Conservation (phyloP, 257 asterid genomes). For the Knoxia roxburghii region DNA sequence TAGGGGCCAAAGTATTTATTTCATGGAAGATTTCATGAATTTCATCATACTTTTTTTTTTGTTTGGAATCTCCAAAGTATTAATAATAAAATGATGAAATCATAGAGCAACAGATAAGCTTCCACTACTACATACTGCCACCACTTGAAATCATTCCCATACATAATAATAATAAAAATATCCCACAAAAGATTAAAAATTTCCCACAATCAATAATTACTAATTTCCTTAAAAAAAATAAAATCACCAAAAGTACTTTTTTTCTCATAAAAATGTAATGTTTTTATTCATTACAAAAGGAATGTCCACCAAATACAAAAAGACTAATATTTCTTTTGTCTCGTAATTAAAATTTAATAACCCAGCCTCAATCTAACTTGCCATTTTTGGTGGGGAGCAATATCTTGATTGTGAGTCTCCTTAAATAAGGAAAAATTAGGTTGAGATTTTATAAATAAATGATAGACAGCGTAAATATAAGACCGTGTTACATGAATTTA, state of each 20-base stretch:
- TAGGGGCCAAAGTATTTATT: too few species aligned
- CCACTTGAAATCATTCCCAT: slow-evolving; percentile 11
- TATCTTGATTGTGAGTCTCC: too few species aligned
- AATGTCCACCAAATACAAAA: neutral
- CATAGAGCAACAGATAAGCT: slow-evolving; percentile 17
- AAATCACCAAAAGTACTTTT: neutral
- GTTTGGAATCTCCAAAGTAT: slow-evolving; percentile 2
- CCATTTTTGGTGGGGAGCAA: neutral
- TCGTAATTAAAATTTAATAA: neutral
- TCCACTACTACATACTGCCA: slow-evolving; percentile 17
- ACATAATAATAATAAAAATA: slow-evolving; percentile 1
- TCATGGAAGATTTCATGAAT: neutral
- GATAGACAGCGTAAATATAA: too few species aligned
- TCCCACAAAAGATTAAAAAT: slow-evolving; percentile 6
- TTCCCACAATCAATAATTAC: neutral
- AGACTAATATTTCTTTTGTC: neutral
- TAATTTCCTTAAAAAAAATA: neutral
- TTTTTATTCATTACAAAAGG: neutral
- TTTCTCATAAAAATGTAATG: neutral
- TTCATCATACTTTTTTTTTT: neutral
- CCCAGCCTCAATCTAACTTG: neutral
- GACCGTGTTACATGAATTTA: too few species aligned
- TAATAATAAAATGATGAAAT: slow-evolving; percentile 9
- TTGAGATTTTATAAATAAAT: too few species aligned
- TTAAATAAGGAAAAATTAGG: too few species aligned